Evolutionary conservation across 1,139 yeast species (phyloP).

Genomic region (Wickerhamomyces sp.): DNA sequence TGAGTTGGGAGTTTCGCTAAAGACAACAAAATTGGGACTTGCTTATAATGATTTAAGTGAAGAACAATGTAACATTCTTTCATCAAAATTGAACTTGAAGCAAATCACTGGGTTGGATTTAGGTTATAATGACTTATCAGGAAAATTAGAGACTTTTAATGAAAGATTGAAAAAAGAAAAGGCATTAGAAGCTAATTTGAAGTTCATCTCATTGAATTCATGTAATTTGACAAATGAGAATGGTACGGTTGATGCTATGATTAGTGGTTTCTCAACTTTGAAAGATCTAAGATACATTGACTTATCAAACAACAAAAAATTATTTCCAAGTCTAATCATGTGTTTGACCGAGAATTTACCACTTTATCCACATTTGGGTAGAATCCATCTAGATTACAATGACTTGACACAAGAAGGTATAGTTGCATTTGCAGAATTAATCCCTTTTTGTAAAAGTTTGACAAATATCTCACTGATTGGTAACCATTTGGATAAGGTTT

Average conservation of each 20-base stretch:
- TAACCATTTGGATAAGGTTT: slow-evolving; percentile 44
- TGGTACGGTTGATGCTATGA: slow-evolving; percentile 25
- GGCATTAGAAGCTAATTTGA: slow-evolving; percentile 27
- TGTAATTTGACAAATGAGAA: slow-evolving; percentile 35
- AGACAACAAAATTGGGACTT: slow-evolving; percentile 55
- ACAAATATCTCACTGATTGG: slow-evolving; percentile 60
- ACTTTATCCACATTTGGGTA: slow-evolving; percentile 46
- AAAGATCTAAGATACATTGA: slow-evolving; percentile 61
- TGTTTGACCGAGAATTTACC: slow-evolving; percentile 51
- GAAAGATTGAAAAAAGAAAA: slow-evolving; percentile 30
- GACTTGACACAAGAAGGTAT: slow-evolving; percentile 43
- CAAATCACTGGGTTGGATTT: slow-evolving; percentile 51
- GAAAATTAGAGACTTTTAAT: slow-evolving; percentile 49
- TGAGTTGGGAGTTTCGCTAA: slow-evolving; percentile 46
- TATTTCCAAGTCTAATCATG: slow-evolving; percentile 42
- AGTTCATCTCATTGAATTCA: slow-evolving; percentile 47
- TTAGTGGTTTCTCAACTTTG: slow-evolving; percentile 35
- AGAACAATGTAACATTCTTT: slow-evolving; percentile 45
- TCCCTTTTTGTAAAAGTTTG: slow-evolving; percentile 57
- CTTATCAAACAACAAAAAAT: slow-evolving; percentile 56
- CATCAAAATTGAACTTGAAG: slow-evolving; percentile 26
- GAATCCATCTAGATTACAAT: slow-evolving; percentile 62
- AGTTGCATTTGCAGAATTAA: slow-evolving; percentile 51
- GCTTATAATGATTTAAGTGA: slow-evolving; percentile 59
- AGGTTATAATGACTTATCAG: slow-evolving; percentile 64